Percentiles rank a stretch among this genome's conserved stretches.
These are phyloP conservation scores for Fusarium guadeloupense DNA, from an alignment of 2,329 filamentous ascomycete species.

Conservation along the genomic window DNA sequence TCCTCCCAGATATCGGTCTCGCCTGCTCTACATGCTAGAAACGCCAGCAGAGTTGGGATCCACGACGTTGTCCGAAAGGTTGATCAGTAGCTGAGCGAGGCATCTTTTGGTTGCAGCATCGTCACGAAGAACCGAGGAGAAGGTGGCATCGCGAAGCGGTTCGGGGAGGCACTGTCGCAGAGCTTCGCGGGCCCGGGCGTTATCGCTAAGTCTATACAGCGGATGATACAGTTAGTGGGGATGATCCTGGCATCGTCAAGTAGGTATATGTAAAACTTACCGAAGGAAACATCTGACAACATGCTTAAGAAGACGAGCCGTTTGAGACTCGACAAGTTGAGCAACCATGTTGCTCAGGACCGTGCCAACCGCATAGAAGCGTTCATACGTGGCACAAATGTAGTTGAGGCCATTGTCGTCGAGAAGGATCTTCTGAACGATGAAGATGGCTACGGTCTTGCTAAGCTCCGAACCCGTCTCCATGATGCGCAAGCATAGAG, in stretches of 20 bases:
- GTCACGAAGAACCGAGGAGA: conserved; percentile 93
- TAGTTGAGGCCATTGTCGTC: conserved; percentile 97
- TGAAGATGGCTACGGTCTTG: conserved; percentile 99
- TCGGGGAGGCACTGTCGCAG: conserved; percentile 96
- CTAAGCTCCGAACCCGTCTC: conserved; percentile 97
- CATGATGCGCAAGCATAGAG: conserved; percentile 97
- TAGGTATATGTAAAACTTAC: conserved; percentile 62
- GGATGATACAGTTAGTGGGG: conserved; percentile 16
- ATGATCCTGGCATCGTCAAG: neutral
- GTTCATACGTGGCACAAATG: conserved; percentile 98
- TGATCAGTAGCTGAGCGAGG: conserved; percentile 95
- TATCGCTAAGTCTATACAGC: conserved; percentile 83
- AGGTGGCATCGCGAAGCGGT: conserved; percentile 97
- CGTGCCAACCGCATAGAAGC: conserved; percentile 97
- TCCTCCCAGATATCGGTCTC: conserved; percentile 21
- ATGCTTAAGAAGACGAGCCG: conserved; percentile 93
- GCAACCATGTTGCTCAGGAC: conserved; percentile 99
- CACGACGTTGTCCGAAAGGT: conserved; percentile 88
- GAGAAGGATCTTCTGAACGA: conserved; percentile 97
- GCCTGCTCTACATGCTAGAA: conserved; percentile 47
- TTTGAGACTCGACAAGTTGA: conserved; percentile 97
- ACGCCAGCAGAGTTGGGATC: conserved; percentile 53
- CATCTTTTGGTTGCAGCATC: conserved; percentile 98
- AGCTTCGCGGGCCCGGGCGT: conserved; percentile 93
- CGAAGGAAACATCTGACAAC: conserved; percentile 96